Base-by-base conservation (phyloP, 2,329 filamentous ascomycete species). In the Cyanodermella asteris region DNA sequence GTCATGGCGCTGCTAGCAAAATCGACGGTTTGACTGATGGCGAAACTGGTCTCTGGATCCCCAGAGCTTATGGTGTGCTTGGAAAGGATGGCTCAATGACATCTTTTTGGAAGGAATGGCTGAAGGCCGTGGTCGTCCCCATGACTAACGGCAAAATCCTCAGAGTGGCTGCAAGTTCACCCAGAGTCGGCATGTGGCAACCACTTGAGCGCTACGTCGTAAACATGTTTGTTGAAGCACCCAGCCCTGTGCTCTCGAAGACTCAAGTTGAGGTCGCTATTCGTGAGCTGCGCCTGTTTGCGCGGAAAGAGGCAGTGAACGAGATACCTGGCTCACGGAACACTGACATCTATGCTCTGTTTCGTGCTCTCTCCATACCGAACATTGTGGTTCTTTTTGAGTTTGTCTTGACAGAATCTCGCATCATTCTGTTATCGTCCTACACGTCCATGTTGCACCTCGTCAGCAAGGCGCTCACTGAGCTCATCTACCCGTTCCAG, bases 31-130 rank as follows among this genome's bases (percentile, higher is more conserved):
- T 97, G 32, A 94, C 84, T 0, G 78, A 90, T 35, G 82, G 84
- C 21, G 87, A 94, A 44, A 93, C 80, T 26, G 87, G 84, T 3
- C 70, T 94, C 31, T 97, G 87, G 87, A 81, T 80, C 25, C 87
- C 87, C 11, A 65, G 87, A 34, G 81, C 84, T 2, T 97, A 91
- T 43, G 87, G 87, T 30, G 72, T 97, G 32, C 59, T 97, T 33
- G 87, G 87, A 17, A 65, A 77, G 33, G 87, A 97, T 44, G 60
- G 61, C 8, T 72, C 69, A 31, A 64, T 90, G 50, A 81, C 82
- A 34, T 67, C 70, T 16, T 94, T 97, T 51, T 97, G 84, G 82
- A 94, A 94, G 48, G 87, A 97, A 46, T 97, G 87, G 87, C 62
- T 97, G 23, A 74, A 80, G 47, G 82, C 84, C 5, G 64, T 94